Evolutionary conservation across 2,329 filamentous ascomycete species (phyloP), one percentile per base, ranked within the genome.

Genomic region (Scedosporium dehoogii): DNA sequence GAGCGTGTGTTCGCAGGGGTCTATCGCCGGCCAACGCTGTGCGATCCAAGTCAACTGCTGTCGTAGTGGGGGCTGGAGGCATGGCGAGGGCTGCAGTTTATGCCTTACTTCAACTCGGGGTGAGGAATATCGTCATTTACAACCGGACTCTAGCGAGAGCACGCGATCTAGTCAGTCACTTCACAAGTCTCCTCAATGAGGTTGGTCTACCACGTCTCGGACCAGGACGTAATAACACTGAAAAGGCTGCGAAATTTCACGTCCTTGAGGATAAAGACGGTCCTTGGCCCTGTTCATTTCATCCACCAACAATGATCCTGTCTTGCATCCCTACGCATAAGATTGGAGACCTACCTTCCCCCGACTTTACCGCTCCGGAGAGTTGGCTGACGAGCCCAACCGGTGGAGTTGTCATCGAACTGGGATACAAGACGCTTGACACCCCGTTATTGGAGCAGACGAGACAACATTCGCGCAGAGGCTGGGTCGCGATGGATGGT

Each of bases 41-140:
- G 0, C 79, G 84, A 3, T 76, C 81, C 0, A 77, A 73, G 9
- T 81, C 79, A 2, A 82, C 78, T 1, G 85, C 81, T 0, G 75
- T 88, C 14, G 79, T 88, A 23, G 80, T 88, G 33, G 86, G 86
- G 29, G 85, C 85, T 1, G 85, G 86, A 6, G 89, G 90, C 6
- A 92, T 92, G 89, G 89, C 88, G 7, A 81, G 90, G 64, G 88
- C 89, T 3, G 87, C 89, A 1, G 83, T 91, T 2, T 93, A 93
- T 67, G 86, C 89, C 1, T 85, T 93, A 82, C 79, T 92, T 25
- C 88, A 90, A 67, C 78, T 92, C 6, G 90, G 89, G 3, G 89
- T 91, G 58, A 84, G 85, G 64, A 89, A 89, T 66, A 88, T 93
- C 58, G 86, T 88, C 66, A 82, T 93, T 23, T 86, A 84, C 71